These are phyloP conservation scores for Heracleum sosnowskyi DNA, from an alignment of 129 eudicot species.

Conservation along the genomic window DNA sequence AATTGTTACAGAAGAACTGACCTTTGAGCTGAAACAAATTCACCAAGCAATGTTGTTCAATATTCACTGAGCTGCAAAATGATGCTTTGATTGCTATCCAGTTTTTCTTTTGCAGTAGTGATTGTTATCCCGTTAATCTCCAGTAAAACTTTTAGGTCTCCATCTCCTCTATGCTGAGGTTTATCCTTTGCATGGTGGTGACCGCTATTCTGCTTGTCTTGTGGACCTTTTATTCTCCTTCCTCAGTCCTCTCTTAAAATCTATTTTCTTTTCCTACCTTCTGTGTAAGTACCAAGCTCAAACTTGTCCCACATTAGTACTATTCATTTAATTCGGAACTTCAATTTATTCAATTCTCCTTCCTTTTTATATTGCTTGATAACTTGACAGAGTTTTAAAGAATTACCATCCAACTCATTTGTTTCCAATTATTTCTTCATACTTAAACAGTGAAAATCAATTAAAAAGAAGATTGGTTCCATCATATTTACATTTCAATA, in stretches of 20 bases:
- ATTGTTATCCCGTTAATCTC: not conserved
- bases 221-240: constrained; percentile 32
- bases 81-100: constrained; percentile 8
- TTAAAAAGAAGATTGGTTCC: not conserved
- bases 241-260: constrained; percentile 19
- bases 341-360: constrained; percentile 21
- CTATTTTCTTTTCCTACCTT: constrained; percentile 40
- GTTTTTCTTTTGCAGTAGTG: not conserved
- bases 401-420: not conserved
- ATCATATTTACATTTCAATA: not conserved
- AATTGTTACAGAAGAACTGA: constrained; percentile 15
- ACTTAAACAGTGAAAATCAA: not conserved
- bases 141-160: constrained; percentile 6
- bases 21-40: constrained; percentile 14
- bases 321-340: constrained; percentile 17
- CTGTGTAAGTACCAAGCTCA: constrained; percentile 31
- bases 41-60: not conserved
- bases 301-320: constrained; percentile 18
- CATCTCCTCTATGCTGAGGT: constrained; percentile 44
- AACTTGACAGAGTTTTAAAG: constrained; percentile 11
- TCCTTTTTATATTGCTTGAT: constrained; percentile 38
- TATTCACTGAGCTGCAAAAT: not conserved
- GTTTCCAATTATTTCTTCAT: too few species aligned
- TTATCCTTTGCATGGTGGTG: constrained; percentile 35
- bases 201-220: constrained; percentile 47